A percentile compares a stretch with the other conserved stretches of the same genome.
These are phyloP conservation scores for Firmiana major DNA, from an alignment of 345 rosid genomes.

Conservation along the genomic window DNA sequence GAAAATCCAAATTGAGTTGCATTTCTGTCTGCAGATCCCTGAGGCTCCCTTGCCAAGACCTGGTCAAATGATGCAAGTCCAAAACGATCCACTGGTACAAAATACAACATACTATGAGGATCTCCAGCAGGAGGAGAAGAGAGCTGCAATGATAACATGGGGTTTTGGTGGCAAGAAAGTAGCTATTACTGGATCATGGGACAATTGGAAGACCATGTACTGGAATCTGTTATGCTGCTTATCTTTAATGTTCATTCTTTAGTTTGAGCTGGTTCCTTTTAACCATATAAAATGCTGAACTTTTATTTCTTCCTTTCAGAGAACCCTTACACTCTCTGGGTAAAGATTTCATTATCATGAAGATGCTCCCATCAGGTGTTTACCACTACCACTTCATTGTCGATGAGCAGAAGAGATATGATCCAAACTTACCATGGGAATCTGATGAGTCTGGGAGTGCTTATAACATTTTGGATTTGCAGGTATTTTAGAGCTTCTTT, in stretches of 20 bases:
- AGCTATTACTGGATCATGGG: slow-evolving; percentile 69
- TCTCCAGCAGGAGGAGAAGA: slow-evolving; percentile 22
- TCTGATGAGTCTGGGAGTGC: slow-evolving; percentile 34
- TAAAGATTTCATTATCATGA: slow-evolving; percentile 45
- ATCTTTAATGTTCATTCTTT: not conserved
- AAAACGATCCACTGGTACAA: slow-evolving; percentile 9
- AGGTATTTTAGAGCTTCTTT: slow-evolving; percentile 32
- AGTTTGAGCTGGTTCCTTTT: not conserved
- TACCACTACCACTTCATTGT: slow-evolving; percentile 57
- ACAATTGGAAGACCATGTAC: slow-evolving; percentile 52
- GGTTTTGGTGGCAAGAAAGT: slow-evolving; percentile 54
- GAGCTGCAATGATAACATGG: slow-evolving; percentile 51
- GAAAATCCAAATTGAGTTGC: not conserved
- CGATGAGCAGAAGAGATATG: slow-evolving; percentile 37
- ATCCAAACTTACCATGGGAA: slow-evolving; percentile 50
- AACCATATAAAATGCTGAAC: slow-evolving; percentile 7
- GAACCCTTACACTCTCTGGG: slow-evolving; percentile 44
- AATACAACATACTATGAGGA: slow-evolving; percentile 18
- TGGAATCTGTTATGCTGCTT: slow-evolving; percentile 3
- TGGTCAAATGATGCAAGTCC: slow-evolving; percentile 20
- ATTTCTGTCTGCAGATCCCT: slow-evolving; percentile 29
- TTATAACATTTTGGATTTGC: slow-evolving; percentile 54
- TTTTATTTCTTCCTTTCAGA: slow-evolving; percentile 23
- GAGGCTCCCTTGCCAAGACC: slow-evolving; percentile 22
- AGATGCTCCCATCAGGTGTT: slow-evolving; percentile 50